Percentiles rank a stretch among this genome's conserved stretches.
Evolutionary conservation across 768 basidiomycete genomes (phyloP).

Genomic region (Kwoniella bestiolae): DNA sequence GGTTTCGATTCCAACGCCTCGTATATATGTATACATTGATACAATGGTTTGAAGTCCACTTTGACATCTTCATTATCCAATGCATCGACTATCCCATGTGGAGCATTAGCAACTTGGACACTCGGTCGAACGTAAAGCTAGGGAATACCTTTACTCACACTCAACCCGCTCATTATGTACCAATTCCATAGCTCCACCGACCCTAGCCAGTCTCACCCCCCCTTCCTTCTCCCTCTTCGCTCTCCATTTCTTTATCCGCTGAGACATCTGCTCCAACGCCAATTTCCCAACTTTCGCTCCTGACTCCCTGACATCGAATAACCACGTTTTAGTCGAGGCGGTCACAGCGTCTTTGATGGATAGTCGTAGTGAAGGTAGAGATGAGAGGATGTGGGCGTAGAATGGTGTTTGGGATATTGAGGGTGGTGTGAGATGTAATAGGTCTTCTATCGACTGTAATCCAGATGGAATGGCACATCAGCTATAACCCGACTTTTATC

Average conservation of each 20-base stretch:
- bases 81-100: slow-evolving; percentile 69
- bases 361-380: slow-evolving; percentile 82
- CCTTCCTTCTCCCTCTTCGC: slow-evolving; percentile 81
- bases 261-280: slow-evolving; percentile 88
- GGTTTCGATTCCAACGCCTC: slow-evolving; percentile 85
- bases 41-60: slow-evolving; percentile 92
- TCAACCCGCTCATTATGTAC: slow-evolving; percentile 93
- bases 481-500: not conserved
- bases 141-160: slow-evolving; percentile 64
- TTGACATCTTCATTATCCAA: slow-evolving; percentile 85
- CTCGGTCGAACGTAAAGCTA: not conserved
- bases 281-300: slow-evolving; percentile 82
- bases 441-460: slow-evolving; percentile 86
- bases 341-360: slow-evolving; percentile 94
- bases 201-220: slow-evolving; percentile 71
- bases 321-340: slow-evolving; percentile 93
- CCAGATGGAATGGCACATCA: not conserved
- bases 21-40: slow-evolving; percentile 97
- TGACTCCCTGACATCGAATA: slow-evolving; percentile 89
- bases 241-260: slow-evolving; percentile 80
- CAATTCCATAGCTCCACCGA: slow-evolving; percentile 89
- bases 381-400: slow-evolving; percentile 86
- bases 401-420: slow-evolving; percentile 90
- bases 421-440: slow-evolving; percentile 84
- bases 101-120: not conserved